Base-by-base conservation (phyloP, 148 eudicot genomes). In the Chenopodium album region DNA sequence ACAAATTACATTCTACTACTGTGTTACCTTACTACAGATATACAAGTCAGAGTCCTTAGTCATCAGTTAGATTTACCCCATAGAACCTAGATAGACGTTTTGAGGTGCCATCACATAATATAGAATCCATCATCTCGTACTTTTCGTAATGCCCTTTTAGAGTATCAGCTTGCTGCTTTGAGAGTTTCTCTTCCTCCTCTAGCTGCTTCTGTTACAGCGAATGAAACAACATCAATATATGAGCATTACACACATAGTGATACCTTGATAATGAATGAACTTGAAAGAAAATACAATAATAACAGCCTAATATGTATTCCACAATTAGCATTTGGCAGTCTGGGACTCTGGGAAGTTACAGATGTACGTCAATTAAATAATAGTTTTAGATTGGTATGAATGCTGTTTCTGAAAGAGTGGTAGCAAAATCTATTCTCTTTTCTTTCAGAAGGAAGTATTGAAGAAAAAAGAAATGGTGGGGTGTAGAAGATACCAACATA, bases 171-270 rank as follows among this genome's bases (percentile, higher is more conserved):
- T 91, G 94, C 62, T 89, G 85, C 71, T 88, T 87, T 28, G 90
- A 86, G 26, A 94, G 93, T 47, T 92, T 85, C 84, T 88, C 90
- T 82, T 93, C 95, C 78, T 89, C 89, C 41, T 76, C 88, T 71
- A 71, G 81, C 78, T 86, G 91, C 34, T 56, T 71, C 95, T 92
- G 83, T 80, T n/a, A 68, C n/a, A 76, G 54, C 76, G 50, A 37
- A 60, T 48, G 22, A 44, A 31, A 20, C 44, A 44, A 75, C 71
- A 32, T 4, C 4, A 52, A 17, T 71, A 60, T 32, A 73, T 46
- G 23, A 78, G 41, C 52, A 34, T 50, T 48, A 41, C 56, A 34
- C 54, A 65, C 68, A 73, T 22, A 32, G 8, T 76, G 14, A 60
- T 37, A 46, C 19, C 69, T 29, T 32, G 52, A 37, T 23, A 17